Conservation (phyloP, 805 yeast species). For the Metschnikowia matae region DNA sequence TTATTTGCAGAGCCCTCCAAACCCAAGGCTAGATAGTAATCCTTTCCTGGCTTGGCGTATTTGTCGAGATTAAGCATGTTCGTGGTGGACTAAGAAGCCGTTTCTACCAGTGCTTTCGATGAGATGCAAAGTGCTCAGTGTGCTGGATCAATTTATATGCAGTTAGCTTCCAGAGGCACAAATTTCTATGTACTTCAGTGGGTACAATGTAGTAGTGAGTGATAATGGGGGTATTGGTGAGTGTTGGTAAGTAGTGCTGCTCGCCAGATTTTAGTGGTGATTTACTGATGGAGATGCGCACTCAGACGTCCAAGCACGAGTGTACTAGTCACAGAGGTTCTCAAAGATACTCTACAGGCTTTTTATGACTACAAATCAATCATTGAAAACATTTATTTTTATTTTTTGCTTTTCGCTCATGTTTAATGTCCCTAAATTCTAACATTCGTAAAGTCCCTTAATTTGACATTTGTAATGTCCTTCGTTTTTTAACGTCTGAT, state of each 20-base stretch:
- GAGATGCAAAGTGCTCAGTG: not conserved
- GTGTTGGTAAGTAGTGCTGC: not conserved
- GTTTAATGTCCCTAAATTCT: no score
- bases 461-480: not conserved
- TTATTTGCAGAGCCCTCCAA: slow-evolving; percentile 97
- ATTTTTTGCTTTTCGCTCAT: no score
- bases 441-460: not conserved
- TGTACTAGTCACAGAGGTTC: not conserved
- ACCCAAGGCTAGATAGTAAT: slow-evolving; percentile 73
- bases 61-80: slow-evolving; percentile 41
- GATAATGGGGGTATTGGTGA: not conserved
- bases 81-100: not conserved
- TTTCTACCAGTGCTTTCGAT: not conserved
- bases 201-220: not conserved
- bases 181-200: not conserved
- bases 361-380: not conserved
- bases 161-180: not conserved
- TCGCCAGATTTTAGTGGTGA: not conserved
- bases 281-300: not conserved
- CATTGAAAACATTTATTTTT: no score
- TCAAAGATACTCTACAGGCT: not conserved
- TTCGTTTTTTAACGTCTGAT: not conserved
- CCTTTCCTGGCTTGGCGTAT: slow-evolving; percentile 39
- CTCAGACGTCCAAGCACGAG: not conserved
- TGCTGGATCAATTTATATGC: not conserved